Evolutionary conservation across 1,139 yeast species (phyloP), one percentile per base, ranked within the genome.

Genomic region (Lizanozyma gosingica): DNA sequence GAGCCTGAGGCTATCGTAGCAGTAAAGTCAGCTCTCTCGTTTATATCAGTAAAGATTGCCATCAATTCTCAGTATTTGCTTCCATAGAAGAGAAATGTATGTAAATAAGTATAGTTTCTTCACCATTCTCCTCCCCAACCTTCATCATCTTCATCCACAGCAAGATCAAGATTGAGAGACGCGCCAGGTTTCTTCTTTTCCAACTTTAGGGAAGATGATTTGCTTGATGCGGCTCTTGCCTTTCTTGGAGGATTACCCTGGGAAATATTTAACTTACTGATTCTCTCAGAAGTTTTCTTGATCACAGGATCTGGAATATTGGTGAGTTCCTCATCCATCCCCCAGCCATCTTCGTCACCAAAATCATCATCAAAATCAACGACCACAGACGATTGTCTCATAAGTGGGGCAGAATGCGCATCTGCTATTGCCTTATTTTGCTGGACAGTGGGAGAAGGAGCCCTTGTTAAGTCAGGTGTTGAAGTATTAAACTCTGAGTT

Each of bases 91-190:
- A n/a, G n/a, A n/a, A n/a, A n/a, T n/a, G n/a, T n/a, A n/a, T n/a
- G n/a, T n/a, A n/a, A n/a, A n/a, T n/a, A n/a, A n/a, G 29, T 22
- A 22, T 6, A 17, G 40, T 37, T 38, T 27, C 29, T 11, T 43
- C 35, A 49, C 51, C 64, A 54, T 9, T 54, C 60, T 37, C 54
- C 70, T 33, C 76, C 84, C 80, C 83, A 78, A 0, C 73, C 76
- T 40, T 70, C 79, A 14, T 69, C 80, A 17, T 66, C 72, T 6
- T 63, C 67, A 14, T 63, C 72, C 14, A 56, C 60, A 6, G 59
- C 68, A 11, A 71, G 50, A 37, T 70, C 62, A 41, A 72, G 54
- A 37, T 70, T 67, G 36, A 72, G 53, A 3, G 58, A 50, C 1
- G 65, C 55, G 3, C 53, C 57, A 1, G 62, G 56, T 34, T 52